Percentiles rank a stretch among this genome's conserved stretches.
Evolutionary conservation across 2,329 filamentous ascomycete genomes (phyloP).

Genomic region (Sporothrix phasma): DNA sequence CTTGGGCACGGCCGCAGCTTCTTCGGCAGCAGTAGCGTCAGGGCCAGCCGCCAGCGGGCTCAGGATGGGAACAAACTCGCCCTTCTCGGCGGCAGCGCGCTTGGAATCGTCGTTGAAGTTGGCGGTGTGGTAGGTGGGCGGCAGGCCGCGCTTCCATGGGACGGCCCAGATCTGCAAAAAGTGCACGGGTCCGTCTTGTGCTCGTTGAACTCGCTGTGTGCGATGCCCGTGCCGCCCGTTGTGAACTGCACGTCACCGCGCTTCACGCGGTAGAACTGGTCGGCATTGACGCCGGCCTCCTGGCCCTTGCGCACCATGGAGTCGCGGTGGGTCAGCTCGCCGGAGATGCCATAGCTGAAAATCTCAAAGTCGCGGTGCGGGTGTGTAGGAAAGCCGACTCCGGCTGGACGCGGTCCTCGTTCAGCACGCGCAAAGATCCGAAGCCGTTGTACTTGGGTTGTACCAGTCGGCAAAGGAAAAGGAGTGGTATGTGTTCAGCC

Average conservation of each 20-base stretch:
- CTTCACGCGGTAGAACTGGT: constrained; percentile 60
- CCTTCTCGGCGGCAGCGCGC: constrained; percentile 29
- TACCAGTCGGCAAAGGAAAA: constrained; percentile 72
- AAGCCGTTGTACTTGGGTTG: constrained; percentile 56
- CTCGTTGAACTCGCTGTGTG: constrained; percentile 77
- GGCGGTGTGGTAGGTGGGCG: constrained; percentile 66
- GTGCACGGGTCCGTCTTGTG: constrained; percentile 61
- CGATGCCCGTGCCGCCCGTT: constrained; percentile 70
- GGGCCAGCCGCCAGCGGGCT: constrained; percentile 61
- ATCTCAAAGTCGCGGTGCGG: constrained; percentile 82
- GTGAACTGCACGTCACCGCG: constrained; percentile 85
- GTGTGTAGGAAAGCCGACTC: constrained; percentile 72
- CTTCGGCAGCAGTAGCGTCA: constrained; percentile 50
- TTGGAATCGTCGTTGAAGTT: constrained; percentile 66
- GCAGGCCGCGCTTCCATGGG: constrained; percentile 63
- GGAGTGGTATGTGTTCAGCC: constrained; percentile 79
- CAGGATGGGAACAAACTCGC: constrained; percentile 63
- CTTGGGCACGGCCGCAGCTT: constrained; percentile 52
- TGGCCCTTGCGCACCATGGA: constrained; percentile 65
- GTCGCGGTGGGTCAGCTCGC: constrained; percentile 80
- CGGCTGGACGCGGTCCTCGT: constrained; percentile 73
- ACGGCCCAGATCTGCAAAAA: constrained; percentile 86
- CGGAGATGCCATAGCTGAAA: constrained; percentile 77
- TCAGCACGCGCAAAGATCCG: constrained; percentile 72
- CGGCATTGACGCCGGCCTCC: constrained; percentile 44